Conservation (phyloP, 805 yeast species). For the Wickerhamiella azymoides region DNA sequence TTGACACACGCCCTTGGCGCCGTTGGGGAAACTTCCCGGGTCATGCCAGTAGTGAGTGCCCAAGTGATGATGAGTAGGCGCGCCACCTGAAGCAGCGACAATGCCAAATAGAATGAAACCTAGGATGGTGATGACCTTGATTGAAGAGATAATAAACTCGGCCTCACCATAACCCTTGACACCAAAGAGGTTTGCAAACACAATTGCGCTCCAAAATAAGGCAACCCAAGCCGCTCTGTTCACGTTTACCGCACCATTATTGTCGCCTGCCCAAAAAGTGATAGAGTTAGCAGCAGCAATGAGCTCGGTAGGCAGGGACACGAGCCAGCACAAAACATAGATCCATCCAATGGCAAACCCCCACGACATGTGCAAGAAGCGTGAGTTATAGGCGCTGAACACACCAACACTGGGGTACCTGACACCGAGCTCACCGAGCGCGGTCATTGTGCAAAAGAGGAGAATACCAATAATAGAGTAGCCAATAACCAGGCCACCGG, state of each 20-base stretch:
- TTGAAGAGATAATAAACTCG: slow-evolving; percentile 45
- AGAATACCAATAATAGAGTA: slow-evolving; percentile 47
- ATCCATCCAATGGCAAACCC: slow-evolving; percentile 67
- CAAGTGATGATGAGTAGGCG: slow-evolving; percentile 38
- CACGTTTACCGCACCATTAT: slow-evolving; percentile 24
- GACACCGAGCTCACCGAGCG: slow-evolving; percentile 60
- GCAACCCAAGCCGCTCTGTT: slow-evolving; percentile 45
- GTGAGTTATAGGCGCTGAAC: slow-evolving; percentile 44
- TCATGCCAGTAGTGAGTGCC: slow-evolving; percentile 44
- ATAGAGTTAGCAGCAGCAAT: slow-evolving; percentile 49
- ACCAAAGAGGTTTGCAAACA: slow-evolving; percentile 39
- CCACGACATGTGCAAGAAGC: slow-evolving; percentile 52
- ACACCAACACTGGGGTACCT: slow-evolving; percentile 52
- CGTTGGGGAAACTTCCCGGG: slow-evolving; percentile 56
- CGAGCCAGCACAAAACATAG: slow-evolving; percentile 51
- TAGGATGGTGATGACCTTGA: slow-evolving; percentile 45
- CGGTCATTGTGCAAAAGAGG: slow-evolving; percentile 47
- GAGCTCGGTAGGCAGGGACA: slow-evolving; percentile 51
- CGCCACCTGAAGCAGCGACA: slow-evolving; percentile 33
- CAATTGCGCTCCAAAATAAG: slow-evolving; percentile 37
- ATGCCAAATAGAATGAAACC: slow-evolving; percentile 54
- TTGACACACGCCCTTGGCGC: slow-evolving; percentile 56
- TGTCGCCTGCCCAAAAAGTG: slow-evolving; percentile 41
- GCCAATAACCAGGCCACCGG: slow-evolving; percentile 45
- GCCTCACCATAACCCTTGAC: slow-evolving; percentile 58